Percentiles rank a stretch among this genome's conserved stretches.
Evolutionary conservation across 805 yeast species (phyloP).

Genomic region (Ogataea salicorniae): DNA sequence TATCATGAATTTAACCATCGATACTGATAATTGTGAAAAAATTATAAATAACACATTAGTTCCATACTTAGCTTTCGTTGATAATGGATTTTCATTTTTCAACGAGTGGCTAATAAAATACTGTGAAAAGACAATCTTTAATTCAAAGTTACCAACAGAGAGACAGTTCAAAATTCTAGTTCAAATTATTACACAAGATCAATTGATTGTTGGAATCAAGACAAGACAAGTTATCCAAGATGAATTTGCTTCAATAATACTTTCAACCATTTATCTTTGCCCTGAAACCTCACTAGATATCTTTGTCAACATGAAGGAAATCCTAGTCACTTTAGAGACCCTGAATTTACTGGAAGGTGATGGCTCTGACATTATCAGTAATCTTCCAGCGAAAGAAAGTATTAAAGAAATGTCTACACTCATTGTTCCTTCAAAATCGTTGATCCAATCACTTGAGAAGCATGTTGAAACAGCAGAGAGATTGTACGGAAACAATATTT

Average conservation of each 20-base stretch:
- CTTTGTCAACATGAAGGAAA: conserved; percentile 24
- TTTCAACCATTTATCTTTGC: conserved; percentile 21
- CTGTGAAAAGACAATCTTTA: conserved; percentile 9
- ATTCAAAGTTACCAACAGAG: not conserved
- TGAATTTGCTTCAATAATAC: conserved; percentile 15
- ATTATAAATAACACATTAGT: conserved; percentile 13
- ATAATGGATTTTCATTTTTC: conserved; percentile 12
- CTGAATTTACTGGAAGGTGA: conserved; percentile 6
- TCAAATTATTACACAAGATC: conserved; percentile 20
- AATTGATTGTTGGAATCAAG: conserved; percentile 10
- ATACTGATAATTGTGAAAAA: conserved; percentile 1
- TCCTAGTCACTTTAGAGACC: conserved; percentile 14
- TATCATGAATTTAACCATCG: conserved; percentile 11
- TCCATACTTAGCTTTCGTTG: conserved; percentile 16
- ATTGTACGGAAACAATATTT: conserved; percentile 22
- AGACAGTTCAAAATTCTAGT: conserved; percentile 11
- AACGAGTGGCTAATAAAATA: conserved; percentile 17
- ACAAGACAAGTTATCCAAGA: not conserved
- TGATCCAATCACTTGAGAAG: conserved; percentile 13
- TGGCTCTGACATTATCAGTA: not conserved
- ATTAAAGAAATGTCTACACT: conserved; percentile 2
- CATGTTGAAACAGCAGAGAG: conserved; percentile 27
- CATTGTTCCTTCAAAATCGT: conserved; percentile 11
- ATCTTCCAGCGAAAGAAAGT: not conserved
- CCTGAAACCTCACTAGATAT: conserved; percentile 22